Base-by-base conservation (phyloP, 345 rosid species). In the Bruguiera parviflora region DNA sequence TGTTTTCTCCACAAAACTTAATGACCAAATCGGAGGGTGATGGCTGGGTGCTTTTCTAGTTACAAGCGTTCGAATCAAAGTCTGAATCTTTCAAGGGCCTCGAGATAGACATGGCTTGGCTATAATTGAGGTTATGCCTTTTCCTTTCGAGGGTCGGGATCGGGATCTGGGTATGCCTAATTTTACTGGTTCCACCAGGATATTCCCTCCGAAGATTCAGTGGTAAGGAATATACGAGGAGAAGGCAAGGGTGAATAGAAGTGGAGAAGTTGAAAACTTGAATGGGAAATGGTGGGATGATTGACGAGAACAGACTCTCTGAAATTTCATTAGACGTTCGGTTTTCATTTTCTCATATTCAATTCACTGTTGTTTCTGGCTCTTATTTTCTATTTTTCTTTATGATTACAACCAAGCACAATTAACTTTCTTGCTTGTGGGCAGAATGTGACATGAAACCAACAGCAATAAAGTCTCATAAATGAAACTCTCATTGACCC, bases 381-480 rank as follows among this genome's bases (percentile, higher is more conserved):
- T 8, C 28, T 24, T 27, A 22, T 21, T 55, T 55, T 55, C 15
- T 55, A 22, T 9, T 3, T 22, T 55, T 15, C 28, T 55, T 56
- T 56, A 8, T 10, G 16, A 21, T 24, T 10, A 0, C 59, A 56
- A 24, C 28, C 31, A 56, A 24, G 31, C 28, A 8, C 24, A 4
- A 16, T 22, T 22, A 8, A 24, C 31, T 24, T 56, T 24, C 28
- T 24, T 56, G 59, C 59, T 56, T 24, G 71, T 10, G 53, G 67
- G 72, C 67, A 82, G 90, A 86, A 65, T 74, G 81, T 69, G 88
- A 86, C 88, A 58, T 67, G 68, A 80, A 86, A 80, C 88, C 55
- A 80, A 78, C 88, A 53, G 78, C 85, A 75, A 77, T 84, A 79
- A 79, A 80, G 71, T 67, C 75, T 72, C 80, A 84, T 80, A 78